These are phyloP conservation scores for Fremontodendron californicum DNA, from an alignment of 345 rosid genomes.

Conservation along the genomic window DNA sequence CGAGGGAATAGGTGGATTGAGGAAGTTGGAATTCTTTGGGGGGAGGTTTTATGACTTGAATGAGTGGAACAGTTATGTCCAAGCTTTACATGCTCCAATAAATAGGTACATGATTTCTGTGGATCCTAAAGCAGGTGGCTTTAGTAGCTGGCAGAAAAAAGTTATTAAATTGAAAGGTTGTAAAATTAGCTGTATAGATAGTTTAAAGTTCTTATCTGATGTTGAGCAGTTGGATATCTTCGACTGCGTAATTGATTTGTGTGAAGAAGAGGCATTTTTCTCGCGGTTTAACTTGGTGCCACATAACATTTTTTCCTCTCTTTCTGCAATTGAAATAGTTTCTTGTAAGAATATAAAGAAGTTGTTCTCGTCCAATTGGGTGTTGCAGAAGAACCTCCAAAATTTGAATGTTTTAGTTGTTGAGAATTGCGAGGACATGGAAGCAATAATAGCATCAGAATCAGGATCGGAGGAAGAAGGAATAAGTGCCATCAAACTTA, in stretches of 20 bases:
- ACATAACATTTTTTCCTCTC: not conserved
- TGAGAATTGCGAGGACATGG: not conserved
- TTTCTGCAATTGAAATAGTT: not conserved
- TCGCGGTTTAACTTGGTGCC: not conserved
- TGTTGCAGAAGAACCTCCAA: not conserved
- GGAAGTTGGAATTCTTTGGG: slow-evolving; percentile 7
- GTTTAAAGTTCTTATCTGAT: not conserved
- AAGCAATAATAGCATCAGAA: not conserved
- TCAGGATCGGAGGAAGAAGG: too few species aligned
- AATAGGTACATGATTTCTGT: not conserved
- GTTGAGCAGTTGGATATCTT: rapidly evolving
- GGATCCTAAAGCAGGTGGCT: not conserved
- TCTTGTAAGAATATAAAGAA: not conserved
- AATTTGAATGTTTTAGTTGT: rapidly evolving
- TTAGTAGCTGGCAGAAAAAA: not conserved
- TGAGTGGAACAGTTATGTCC: not conserved
- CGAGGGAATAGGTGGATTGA: slow-evolving; percentile 7
- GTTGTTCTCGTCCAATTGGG: not conserved
- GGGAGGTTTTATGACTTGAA: not conserved
- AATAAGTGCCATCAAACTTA: not conserved
- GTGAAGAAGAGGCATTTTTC: not conserved
- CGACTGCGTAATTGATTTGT: not conserved
- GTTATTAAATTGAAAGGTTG: not conserved
- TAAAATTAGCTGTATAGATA: not conserved
- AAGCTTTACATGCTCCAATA: not conserved